Base-by-base conservation (phyloP, 345 rosid genomes). In the Eucalyptus guilfoylei region DNA sequence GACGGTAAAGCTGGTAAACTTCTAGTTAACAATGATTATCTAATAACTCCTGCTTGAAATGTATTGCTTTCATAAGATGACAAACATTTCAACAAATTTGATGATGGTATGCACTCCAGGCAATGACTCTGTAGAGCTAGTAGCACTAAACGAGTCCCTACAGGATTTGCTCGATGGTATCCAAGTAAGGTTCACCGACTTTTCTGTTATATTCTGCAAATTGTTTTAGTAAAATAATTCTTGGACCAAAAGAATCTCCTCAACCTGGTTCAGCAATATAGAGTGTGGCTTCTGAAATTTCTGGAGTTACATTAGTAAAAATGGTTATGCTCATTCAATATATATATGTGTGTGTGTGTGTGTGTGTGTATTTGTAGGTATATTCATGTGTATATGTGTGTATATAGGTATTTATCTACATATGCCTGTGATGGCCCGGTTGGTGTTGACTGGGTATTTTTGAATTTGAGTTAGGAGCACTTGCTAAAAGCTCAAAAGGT, bases 161-260 rank as follows among this genome's bases (percentile, higher is more conserved):
- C 99, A 96, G 93, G 99, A 97, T 89, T 93, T 98, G 93, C 99
- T 98, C 50, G 96, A 98, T 90, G 99, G 99, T 90, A 98, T 97
- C 91, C 99, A 98, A 91, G 99, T 97, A 90, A 93, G 89, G 37
- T 80, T 64, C 32, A 90, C 64, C 26, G 24, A 32, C 28, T 44
- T 54, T 54, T 40, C 40, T 34, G 69, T 40, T 54, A 47, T 58
- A 34, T 89, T 83, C 50, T 44, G 24, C 87, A 64, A 80, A 62
- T 34, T 60, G 26, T 40, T 58, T 62, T 47, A 21, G 32, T 54
- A 40, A 21, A 87, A 34, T 52, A 10, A 34, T 86, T 86, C 54
- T 86, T 12, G 24, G 37, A n/a, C 48, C 87, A 86, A 86, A 37
- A 72, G 8, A 72, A 72, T 72, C 21, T 21, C 47, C 47, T 76